Base-by-base conservation (phyloP, 805 yeast species). In the Brettanomyces bruxellensis region DNA sequence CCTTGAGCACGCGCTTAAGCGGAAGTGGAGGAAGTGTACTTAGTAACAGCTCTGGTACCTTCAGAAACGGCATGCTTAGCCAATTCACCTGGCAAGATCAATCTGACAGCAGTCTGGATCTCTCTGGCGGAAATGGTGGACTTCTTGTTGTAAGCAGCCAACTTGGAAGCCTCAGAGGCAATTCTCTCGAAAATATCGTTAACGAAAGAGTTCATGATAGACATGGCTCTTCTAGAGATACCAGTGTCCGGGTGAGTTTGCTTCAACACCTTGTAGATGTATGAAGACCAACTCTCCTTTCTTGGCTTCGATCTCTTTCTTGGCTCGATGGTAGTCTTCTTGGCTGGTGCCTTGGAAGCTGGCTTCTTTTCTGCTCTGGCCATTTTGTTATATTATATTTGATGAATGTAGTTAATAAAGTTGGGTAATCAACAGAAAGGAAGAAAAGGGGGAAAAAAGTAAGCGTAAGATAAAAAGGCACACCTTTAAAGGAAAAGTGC, bases 231-330 rank as follows among this genome's bases (percentile, higher is more conserved):
- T 75, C 88, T 95, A 64, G 96, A 89, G 70, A 89, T 89, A 86
- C 96, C 96, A 55, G 97, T 89, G 70, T 89, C 96, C 71, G 96
- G 96, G 75, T 89, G 96, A 54, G 96, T 89, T 79, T 89, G 96
- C 76, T 88, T 89, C 70, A 89, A 83, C 57, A 89, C 96, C 76
- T 89, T 90, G 93, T 89, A 89, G 70, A 90, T 89, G 77, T 89
- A 90, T 54, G 96, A 87, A 55, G 95, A 87, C 79, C 88, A 90
- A 57, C 96, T 87, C 77, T 90, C 96, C 84, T 87, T 88, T 81
- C 96, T 87, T 63, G 88, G 73, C 83, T 88, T 89, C 59, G 86
- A 66, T 78, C 95, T 87, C 84, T 84, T 88, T 81, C 86, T 88
- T 69, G 82, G 71, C 64, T 79, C 88, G 57, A 83, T 65, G 55